These are phyloP conservation scores for Neofusicoccum umdonicola DNA, from an alignment of 2,329 filamentous ascomycete species.

Conservation along the genomic window DNA sequence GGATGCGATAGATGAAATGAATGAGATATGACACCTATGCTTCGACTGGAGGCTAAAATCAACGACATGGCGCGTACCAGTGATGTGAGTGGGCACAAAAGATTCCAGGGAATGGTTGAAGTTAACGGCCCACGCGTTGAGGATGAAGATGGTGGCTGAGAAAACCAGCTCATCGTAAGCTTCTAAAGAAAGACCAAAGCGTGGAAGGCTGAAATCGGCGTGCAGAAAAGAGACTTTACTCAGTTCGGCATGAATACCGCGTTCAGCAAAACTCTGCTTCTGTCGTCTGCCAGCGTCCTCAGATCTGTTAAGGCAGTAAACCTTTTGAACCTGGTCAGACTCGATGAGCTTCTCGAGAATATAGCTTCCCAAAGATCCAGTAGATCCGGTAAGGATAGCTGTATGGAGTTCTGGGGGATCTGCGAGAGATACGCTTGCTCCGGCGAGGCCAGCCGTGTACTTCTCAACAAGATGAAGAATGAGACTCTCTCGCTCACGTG, in stretches of 20 bases:
- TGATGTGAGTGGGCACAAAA: constrained; percentile 29
- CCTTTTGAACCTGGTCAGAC: constrained; percentile 4
- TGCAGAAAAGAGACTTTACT: constrained; percentile 15
- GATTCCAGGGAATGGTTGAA: constrained; percentile 35
- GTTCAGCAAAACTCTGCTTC: not conserved
- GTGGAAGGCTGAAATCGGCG: constrained; percentile 17
- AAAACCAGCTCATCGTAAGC: not conserved
- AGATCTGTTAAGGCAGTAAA: constrained; percentile 20
- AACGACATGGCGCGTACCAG: constrained; percentile 32
- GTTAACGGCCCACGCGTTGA: constrained; percentile 40
- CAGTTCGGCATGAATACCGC: not conserved
- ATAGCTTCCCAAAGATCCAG: constrained; percentile 20
- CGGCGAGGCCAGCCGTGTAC: constrained; percentile 26
- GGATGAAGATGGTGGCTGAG: constrained; percentile 29
- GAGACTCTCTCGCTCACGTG: constrained; percentile 19
- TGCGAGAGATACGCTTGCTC: not conserved
- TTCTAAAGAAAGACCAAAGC: constrained; percentile 18
- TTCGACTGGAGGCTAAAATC: constrained; percentile 31
- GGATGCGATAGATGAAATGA: constrained; percentile 39
- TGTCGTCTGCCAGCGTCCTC: not conserved
- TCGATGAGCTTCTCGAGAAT: constrained; percentile 19
- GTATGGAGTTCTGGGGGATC: constrained; percentile 6
- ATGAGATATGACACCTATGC: constrained; percentile 29
- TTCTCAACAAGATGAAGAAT: constrained; percentile 30
- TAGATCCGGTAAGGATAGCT: constrained; percentile 21